Conservation (phyloP, 208 protist species). For the Leishmania braziliensis region DNA sequence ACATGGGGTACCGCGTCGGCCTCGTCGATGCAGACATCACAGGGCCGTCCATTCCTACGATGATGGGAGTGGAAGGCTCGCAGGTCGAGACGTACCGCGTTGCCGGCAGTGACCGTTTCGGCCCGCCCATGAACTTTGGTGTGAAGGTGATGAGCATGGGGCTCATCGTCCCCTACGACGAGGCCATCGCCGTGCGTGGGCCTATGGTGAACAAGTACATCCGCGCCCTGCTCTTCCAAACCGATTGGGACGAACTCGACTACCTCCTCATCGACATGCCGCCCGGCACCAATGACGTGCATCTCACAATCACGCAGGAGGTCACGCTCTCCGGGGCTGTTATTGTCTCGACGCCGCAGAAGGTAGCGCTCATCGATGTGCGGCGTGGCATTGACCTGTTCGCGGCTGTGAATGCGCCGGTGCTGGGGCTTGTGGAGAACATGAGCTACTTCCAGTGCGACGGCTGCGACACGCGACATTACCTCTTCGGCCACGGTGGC, state of each 20-base stretch:
- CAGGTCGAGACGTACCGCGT: constrained; percentile 89
- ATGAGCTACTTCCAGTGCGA: constrained; percentile 98
- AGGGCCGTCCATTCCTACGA: constrained; percentile 87
- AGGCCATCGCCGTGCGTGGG: constrained; percentile 90
- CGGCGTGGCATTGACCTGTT: constrained; percentile 95
- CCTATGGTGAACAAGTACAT: constrained; percentile 93
- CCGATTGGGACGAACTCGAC: constrained; percentile 93
- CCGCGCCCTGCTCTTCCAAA: constrained; percentile 87
- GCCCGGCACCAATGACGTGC: constrained; percentile 92
- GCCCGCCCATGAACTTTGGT: constrained; percentile 88
- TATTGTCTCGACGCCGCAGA: constrained; percentile 97
- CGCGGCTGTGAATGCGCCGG: constrained; percentile 93
- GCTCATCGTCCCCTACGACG: constrained; percentile 84
- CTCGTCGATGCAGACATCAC: constrained; percentile 94
- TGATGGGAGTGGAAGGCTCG: constrained; percentile 82
- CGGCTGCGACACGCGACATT: constrained; percentile 81
- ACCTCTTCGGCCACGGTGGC: constrained; percentile 94
- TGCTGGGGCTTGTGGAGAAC: constrained; percentile 97
- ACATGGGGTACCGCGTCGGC: constrained; percentile 77
- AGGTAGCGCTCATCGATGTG: constrained; percentile 93
- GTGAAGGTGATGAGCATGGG: constrained; percentile 94
- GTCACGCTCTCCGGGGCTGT: constrained; percentile 93
- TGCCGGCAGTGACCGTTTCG: constrained; percentile 84
- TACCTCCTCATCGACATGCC: constrained; percentile 94
- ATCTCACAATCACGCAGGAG: constrained; percentile 92